A percentile compares a stretch with the other conserved stretches of the same genome.
These are phyloP conservation scores for Dactylellina sp. DNA, from an alignment of 2,329 filamentous ascomycete genomes.

Conservation along the genomic window DNA sequence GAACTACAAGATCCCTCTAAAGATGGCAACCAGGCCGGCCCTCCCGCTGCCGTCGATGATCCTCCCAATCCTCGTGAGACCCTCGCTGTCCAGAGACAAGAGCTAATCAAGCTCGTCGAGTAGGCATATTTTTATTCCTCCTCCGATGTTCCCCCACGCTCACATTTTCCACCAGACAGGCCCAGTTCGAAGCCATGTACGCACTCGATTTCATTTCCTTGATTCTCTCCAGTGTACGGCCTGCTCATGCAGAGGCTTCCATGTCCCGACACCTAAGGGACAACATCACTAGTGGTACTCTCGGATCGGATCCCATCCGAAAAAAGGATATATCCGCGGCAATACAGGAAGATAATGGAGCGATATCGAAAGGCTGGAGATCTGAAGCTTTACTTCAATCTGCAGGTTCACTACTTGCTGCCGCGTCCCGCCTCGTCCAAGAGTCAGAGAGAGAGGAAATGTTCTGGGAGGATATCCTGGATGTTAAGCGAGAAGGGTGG, in stretches of 20 bases:
- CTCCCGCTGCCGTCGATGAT: slow-evolving; percentile 39
- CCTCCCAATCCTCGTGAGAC: slow-evolving; percentile 39
- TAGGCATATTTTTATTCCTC: slow-evolving; percentile 34
- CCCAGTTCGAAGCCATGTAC: slow-evolving; percentile 73
- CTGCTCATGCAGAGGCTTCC: slow-evolving; percentile 75
- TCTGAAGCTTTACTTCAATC: slow-evolving; percentile 80
- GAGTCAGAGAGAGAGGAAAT: slow-evolving; percentile 83
- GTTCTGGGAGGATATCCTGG: slow-evolving; percentile 89
- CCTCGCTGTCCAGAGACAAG: slow-evolving; percentile 35
- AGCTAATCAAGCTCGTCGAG: slow-evolving; percentile 56
- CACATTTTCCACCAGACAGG: slow-evolving; percentile 62
- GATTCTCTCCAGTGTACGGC: slow-evolving; percentile 82
- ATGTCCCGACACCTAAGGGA: slow-evolving; percentile 78
- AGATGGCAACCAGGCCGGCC: slow-evolving; percentile 57
- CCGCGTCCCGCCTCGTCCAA: slow-evolving; percentile 77
- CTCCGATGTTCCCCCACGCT: slow-evolving; percentile 8
- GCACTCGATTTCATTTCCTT: slow-evolving; percentile 86
- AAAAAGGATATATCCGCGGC: slow-evolving; percentile 71
- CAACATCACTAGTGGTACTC: slow-evolving; percentile 77
- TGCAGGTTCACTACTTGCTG: slow-evolving; percentile 77
- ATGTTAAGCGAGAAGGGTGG: slow-evolving; percentile 87
- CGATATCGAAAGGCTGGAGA: slow-evolving; percentile 70
- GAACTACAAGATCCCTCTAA: slow-evolving; percentile 38
- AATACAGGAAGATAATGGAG: slow-evolving; percentile 66
- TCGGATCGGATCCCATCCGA: slow-evolving; percentile 76